Evolutionary conservation across 106 monocot species (phyloP), one percentile per base, ranked within the genome.

Genomic region (Phalaenopsis equestris): DNA sequence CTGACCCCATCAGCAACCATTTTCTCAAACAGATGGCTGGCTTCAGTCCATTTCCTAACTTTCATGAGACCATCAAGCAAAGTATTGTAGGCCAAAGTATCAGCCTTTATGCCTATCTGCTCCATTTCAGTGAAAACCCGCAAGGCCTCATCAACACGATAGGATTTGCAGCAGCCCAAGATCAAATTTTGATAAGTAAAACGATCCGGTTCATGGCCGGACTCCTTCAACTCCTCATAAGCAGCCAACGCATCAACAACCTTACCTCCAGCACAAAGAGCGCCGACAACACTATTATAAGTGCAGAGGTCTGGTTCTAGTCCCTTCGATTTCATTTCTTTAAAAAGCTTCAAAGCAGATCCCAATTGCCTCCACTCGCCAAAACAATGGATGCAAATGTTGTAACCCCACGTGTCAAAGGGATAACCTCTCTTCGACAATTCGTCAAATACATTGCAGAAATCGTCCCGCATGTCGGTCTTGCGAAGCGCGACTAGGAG

Each of bases 61-160:
- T 93, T 99, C 61, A 99, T 75, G 9, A 99, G 80, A 41, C 93
- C 94, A 82, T 91, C 88, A 7, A 99, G 87, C 49, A 99, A 70
- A 16, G 83, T 84, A 68, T 99, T 99, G 77, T 90, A 99, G 4
- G 90, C 80, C 21, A 95, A 72, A 0, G 82, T 91, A 56, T 91
- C 88, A 14, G 85, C 82, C 56, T 57, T 67, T 4, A 90, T 81
- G 72, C 78, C 78, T 73, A 49, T 85, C 19, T 86, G 74, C 77
- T 86, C 85, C 93, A 95, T 89, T 76, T 95, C 95, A 0, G 67
- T 42, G 76, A 95, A 99, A 21, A 99, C 68, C 36, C 87, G 80
- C 0, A 86, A 47, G 1, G 93, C 99, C 17, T 93, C 91, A 41
- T 90, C 84, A 18, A 93, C 67, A 3, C 80, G 84, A 80, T 82